These are phyloP conservation scores for Cryptococcus sp. DNA, from an alignment of 1,284 basidiomycete genomes.

Conservation along the genomic window DNA sequence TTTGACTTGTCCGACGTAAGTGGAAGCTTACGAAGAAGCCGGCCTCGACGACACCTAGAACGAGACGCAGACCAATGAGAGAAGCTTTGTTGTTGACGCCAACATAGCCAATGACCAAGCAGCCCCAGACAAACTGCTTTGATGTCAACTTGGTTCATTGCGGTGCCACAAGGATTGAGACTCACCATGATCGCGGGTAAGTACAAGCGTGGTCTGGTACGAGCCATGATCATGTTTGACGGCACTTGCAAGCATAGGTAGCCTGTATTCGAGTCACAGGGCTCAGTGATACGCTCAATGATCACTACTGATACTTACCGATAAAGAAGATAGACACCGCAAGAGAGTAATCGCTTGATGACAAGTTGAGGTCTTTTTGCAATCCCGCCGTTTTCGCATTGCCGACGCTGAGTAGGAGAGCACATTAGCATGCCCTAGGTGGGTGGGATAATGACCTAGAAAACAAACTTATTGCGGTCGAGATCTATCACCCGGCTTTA, in stretches of 20 bases:
- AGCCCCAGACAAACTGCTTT: constrained; percentile 23
- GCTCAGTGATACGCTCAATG: not conserved
- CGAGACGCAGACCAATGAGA: constrained; percentile 27
- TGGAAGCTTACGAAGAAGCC: constrained; percentile 20
- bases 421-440: too few relatives aligned
- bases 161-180: not conserved
- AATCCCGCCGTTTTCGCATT: constrained; percentile 40
- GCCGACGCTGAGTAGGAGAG: too few relatives aligned
- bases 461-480: too few relatives aligned
- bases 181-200: constrained; percentile 32
- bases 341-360: constrained; percentile 36
- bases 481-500: too few relatives aligned
- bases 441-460: too few relatives aligned
- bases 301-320: constrained; percentile 5
- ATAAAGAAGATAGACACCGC: constrained; percentile 44
- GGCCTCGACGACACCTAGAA: constrained; percentile 31
- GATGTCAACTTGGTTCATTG: too few relatives aligned
- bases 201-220: constrained; percentile 24
- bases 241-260: constrained; percentile 27
- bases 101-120: constrained; percentile 21
- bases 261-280: not conserved
- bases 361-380: constrained; percentile 37
- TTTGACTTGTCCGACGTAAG: too few relatives aligned
- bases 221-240: constrained; percentile 28
- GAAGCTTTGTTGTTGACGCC: constrained; percentile 20